Evolutionary conservation across 1,284 basidiomycete species (phyloP).

Genomic region (Naganishia sp.): DNA sequence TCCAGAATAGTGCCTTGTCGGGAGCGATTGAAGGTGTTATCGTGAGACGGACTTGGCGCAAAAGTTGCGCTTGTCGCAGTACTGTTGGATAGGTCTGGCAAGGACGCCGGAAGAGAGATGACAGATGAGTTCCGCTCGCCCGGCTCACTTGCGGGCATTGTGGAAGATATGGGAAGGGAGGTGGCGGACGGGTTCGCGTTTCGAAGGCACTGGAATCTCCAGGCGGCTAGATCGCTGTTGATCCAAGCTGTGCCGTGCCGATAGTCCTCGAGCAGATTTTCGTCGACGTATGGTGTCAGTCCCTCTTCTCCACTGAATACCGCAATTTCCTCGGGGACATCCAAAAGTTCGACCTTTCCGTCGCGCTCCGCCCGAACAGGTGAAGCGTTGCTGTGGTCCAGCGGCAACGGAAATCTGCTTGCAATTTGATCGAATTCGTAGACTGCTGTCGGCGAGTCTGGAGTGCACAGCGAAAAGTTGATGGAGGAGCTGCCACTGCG

Average conservation of each 20-base stretch:
- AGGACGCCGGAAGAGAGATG: constrained; percentile 12
- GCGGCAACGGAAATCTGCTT: constrained; percentile 12
- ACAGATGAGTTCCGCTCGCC: constrained; percentile 7
- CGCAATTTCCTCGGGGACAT: constrained; percentile 15
- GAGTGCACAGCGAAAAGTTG: constrained; percentile 23
- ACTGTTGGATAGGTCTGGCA: constrained; percentile 2
- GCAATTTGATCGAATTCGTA: constrained; percentile 22
- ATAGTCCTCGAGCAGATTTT: background rate
- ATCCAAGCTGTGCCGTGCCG: constrained; percentile 2
- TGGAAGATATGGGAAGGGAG: background rate
- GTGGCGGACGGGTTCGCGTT: constrained; percentile 2
- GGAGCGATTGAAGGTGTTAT: background rate
- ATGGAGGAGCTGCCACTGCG: background rate
- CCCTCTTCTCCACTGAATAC: background rate
- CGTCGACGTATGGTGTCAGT: background rate
- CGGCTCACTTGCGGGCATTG: background rate
- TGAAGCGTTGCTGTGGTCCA: background rate
- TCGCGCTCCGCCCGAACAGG: background rate
- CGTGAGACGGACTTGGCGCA: background rate
- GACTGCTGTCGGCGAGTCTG: constrained; percentile 14
- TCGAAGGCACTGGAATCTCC: constrained; percentile 12
- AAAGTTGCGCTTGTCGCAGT: constrained; percentile 6
- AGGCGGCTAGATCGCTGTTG: constrained; percentile 4
- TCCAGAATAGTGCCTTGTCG: background rate
- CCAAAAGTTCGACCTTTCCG: background rate